Evolutionary conservation across 169 alveolate genomes (phyloP).

Genomic region (Eimeria maxima): DNA sequence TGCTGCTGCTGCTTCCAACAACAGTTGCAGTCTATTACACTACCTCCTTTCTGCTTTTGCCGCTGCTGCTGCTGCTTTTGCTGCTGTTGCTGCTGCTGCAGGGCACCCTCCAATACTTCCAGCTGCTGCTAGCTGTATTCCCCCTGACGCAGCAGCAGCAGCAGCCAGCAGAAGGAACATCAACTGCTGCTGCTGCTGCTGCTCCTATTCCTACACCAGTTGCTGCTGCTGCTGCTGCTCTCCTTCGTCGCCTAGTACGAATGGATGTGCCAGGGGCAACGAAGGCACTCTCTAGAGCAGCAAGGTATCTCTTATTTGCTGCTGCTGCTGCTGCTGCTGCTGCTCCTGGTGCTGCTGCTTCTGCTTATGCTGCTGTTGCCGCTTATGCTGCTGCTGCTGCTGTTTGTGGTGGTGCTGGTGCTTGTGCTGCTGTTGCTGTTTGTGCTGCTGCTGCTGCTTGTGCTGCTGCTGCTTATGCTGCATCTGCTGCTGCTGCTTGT

Average conservation of each 20-base stretch:
- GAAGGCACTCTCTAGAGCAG: conserved; percentile 34
- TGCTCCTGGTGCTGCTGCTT: not conserved
- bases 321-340: conserved; percentile 68
- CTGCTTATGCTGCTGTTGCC: conserved; percentile 42
- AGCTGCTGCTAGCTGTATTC: conserved; percentile 59
- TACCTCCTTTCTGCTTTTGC: not conserved
- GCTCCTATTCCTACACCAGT: not conserved
- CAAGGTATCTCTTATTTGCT: conserved; percentile 48
- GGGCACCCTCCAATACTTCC: conserved; percentile 17
- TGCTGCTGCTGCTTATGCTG: no score
- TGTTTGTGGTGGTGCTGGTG: not conserved
- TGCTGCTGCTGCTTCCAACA: not conserved
- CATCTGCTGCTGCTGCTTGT: no score
- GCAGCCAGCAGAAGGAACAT: conserved; percentile 10
- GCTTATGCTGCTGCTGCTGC: conserved; percentile 1
- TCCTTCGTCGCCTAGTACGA: conserved; percentile 38
- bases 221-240: conserved; percentile 59
- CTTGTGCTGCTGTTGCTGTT: not conserved
- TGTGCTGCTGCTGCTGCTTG: not conserved
- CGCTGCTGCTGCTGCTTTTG: no score
- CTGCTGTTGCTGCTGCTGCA: no score
- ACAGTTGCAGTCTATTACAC: no score
- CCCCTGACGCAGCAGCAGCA: conserved; percentile 12
- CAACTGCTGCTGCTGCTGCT: not conserved
- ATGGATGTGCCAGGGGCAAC: conserved; percentile 34